Percentiles rank a stretch among this genome's conserved stretches.
Conservation (phyloP, 2,329 filamentous ascomycete genomes). For the Botrytis hyacinthi region DNA sequence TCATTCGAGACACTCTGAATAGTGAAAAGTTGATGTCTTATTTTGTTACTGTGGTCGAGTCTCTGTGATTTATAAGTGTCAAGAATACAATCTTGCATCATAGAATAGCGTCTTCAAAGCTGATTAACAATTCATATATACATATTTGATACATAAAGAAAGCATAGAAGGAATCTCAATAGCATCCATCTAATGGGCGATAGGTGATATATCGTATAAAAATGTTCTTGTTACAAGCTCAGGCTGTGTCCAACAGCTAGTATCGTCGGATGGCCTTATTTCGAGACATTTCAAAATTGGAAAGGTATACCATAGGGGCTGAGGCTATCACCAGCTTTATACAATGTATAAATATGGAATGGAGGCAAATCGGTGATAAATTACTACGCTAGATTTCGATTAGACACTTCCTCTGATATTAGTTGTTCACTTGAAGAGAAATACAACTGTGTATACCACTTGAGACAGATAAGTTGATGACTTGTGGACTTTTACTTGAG, state of each 20-base stretch:
- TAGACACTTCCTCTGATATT: neutral
- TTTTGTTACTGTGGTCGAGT: neutral
- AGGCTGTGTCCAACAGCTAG: neutral
- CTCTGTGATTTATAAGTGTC: neutral
- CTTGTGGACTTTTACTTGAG: neutral
- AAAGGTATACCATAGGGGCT: neutral
- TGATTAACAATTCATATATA: neutral
- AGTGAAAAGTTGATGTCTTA: neutral
- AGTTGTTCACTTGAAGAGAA: neutral
- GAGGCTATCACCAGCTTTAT: neutral
- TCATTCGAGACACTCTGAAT: neutral
- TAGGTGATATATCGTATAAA: neutral
- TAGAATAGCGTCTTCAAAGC: neutral
- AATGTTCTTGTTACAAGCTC: too few species aligned
- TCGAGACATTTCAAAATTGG: neutral
- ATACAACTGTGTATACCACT: neutral
- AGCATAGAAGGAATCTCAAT: neutral
- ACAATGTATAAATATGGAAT: neutral
- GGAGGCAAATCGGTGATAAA: too few species aligned
- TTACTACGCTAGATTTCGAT: neutral
- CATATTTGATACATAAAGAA: neutral
- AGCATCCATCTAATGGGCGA: neutral
- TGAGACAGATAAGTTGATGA: neutral
- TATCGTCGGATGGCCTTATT: neutral
- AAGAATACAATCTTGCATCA: too few species aligned